Conservation (phyloP, 1,284 basidiomycete species). For the Lentinula novae-zelandiae region DNA sequence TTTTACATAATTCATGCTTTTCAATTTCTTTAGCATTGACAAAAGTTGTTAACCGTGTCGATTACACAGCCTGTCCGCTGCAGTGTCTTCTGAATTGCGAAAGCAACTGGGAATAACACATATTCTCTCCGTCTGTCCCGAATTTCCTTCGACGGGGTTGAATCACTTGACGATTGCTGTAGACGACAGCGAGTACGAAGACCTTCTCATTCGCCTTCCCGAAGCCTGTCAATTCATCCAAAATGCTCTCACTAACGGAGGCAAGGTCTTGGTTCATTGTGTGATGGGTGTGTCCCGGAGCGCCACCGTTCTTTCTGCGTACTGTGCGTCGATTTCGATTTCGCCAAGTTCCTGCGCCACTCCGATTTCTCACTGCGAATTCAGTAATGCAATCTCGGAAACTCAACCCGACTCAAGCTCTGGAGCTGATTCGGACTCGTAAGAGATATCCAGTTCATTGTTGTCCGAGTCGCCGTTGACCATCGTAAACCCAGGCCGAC, state of each 20-base stretch:
- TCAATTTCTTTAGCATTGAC: neutral
- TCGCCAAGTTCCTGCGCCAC: slow-evolving; percentile 5
- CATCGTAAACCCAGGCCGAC: slow-evolving; percentile 38
- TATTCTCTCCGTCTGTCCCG: slow-evolving; percentile 56
- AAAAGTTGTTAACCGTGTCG: neutral
- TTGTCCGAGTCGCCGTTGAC: slow-evolving; percentile 1
- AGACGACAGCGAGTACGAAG: slow-evolving; percentile 57
- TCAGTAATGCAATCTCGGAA: slow-evolving; percentile 52
- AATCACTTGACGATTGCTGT: slow-evolving; percentile 48
- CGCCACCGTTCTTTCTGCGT: slow-evolving; percentile 64
- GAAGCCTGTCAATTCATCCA: slow-evolving; percentile 52
- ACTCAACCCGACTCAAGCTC: slow-evolving; percentile 39
- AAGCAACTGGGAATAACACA: slow-evolving; percentile 49
- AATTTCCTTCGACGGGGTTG: slow-evolving; percentile 39
- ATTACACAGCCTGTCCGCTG: slow-evolving; percentile 42
- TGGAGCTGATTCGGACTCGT: slow-evolving; percentile 34
- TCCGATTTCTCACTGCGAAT: neutral
- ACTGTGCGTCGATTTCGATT: slow-evolving; percentile 37
- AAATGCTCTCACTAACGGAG: slow-evolving; percentile 40
- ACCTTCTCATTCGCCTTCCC: slow-evolving; percentile 55
- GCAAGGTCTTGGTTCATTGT: slow-evolving; percentile 71
- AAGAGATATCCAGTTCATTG: slow-evolving; percentile 16
- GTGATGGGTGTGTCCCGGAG: slow-evolving; percentile 71
- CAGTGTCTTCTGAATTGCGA: slow-evolving; percentile 36
- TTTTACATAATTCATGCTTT: neutral